Base-by-base conservation (phyloP, 2,329 filamentous ascomycete species). In the Bimuria novae-zelandiae region DNA sequence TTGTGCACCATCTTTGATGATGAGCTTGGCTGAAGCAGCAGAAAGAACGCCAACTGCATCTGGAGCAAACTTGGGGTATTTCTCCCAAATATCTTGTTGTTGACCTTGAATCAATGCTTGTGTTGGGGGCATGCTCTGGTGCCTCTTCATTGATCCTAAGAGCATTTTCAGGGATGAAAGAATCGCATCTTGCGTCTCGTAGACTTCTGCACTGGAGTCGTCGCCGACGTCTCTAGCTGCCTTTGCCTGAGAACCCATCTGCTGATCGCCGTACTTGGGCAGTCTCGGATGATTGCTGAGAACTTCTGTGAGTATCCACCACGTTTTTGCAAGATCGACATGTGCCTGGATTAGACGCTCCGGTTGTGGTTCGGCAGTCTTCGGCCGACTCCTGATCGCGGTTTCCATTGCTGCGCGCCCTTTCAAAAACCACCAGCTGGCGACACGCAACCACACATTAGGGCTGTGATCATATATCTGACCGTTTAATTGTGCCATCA, bases 401-500 rank as follows among this genome's bases (percentile, higher is more conserved):
- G 77, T 74, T 70, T 96, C 92, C 46, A 96, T 79, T 8, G 86
- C 85, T 65, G 87, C 84, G 56, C 92, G 86, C 17, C 92, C 92
- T 61, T 85, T 88, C 40, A 96, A 70, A 66, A 96, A 95, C 92
- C 92, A 97, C 92, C 92, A 97, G 0, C 90, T 78, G 3, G 85
- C 87, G 21, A 86, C 87, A 52, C 89, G 83, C 8, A 88, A 80
- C 77, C 92, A 88, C 54, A 91, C 84, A 41, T 82, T 79, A 0
- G 88, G 80, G 0, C 84, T 78, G 45, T 84, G 87, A 25, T 82
- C 80, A 50, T 84, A 80, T 4, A 92, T 70, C 0, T 89, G 85
- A 57, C 84, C 86, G 25, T 87, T 79, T 27, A 86, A 83, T 70
- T 96, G 90, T 0, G 91, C 87, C 52, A 92, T 89, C 37, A 93